Base-by-base conservation (phyloP, 352 stramenopile species). In the Globisporangium rhizosaccharum region DNA sequence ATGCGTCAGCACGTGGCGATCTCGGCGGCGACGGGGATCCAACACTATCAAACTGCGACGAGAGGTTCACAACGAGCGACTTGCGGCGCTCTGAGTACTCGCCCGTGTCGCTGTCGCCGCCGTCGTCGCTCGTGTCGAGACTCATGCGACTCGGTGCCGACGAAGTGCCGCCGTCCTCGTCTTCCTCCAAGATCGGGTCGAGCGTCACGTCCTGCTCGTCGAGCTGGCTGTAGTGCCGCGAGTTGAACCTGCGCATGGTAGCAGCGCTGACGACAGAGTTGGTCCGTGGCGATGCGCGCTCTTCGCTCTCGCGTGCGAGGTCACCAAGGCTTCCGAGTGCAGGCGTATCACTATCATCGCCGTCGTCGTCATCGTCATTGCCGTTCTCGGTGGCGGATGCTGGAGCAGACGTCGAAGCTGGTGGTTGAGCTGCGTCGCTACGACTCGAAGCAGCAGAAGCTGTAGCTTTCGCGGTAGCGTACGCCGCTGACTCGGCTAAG, bases 121-220 rank as follows among this genome's bases (percentile, higher is more conserved):
- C 72, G 7, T 85, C 66, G 0, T 68, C 68, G 14, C 71, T 75
- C 12, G 66, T 83, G 11, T 84, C 82, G 20, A 92, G 65, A n/a
- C 82, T 90, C 75, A 94, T 91, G 62, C 72, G 70, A 58, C 85
- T 94, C n/a, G 82, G 75, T 14, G 61, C 70, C 18, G 67, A 80
- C 33, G 79, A 88, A 33, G 63, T 73, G 0, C 60, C 66, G 36
- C 71, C 64, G 45, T 79, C 76, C 62, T 91, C 84, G 30, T 87
- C 77, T 50, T 68, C 75, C 56, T 94, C 82, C 57, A 64, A 51
- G 55, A 91, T 90, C 25, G 82, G 69, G 51, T 87, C 81, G 7
- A 94, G 57, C 18, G 69, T 78, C 14, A 59, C 53, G 23, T 82
- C 71, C 60, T 83, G 72, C 17, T 75, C 65, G 26, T 73, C 66